Percentiles rank a stretch among this genome's conserved stretches.
Evolutionary conservation across 1,284 basidiomycete species (phyloP).

Genomic region (Trichosporon sp.): DNA sequence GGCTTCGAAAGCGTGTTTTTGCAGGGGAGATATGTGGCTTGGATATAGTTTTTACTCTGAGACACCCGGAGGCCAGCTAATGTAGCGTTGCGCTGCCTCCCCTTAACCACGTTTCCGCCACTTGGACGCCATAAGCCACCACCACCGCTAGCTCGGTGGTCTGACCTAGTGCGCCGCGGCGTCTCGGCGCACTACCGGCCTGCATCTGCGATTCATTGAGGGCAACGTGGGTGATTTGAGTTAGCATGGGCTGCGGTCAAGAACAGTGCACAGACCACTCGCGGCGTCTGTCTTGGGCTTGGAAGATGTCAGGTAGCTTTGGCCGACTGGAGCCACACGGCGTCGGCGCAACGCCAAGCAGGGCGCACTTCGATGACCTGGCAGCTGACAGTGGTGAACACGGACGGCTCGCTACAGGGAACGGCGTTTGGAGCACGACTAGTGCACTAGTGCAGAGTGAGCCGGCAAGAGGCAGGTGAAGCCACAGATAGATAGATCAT

Average conservation of each 20-base stretch:
- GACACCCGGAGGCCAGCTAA: background rate
- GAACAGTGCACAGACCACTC: background rate
- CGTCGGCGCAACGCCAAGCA: background rate
- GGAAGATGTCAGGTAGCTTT: background rate
- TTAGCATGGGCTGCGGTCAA: background rate
- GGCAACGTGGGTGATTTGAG: background rate
- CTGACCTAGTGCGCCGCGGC: background rate
- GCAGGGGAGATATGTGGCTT: background rate
- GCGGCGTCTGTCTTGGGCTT: background rate
- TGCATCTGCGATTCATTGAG: background rate
- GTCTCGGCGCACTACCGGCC: background rate
- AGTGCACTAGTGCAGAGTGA: too few species aligned
- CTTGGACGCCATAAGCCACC: background rate
- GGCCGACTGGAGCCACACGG: background rate
- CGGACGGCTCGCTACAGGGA: background rate
- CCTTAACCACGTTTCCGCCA: background rate
- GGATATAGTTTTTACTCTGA: background rate
- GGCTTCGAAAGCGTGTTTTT: background rate
- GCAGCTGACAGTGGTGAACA: background rate
- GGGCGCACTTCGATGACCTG: background rate
- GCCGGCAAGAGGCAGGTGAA: background rate
- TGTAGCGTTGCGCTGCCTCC: background rate
- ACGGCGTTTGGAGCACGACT: background rate
- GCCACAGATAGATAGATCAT: background rate
- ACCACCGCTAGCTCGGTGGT: background rate